phyloP scores from a whole-genome alignment of 306 rosid genomes.

The Nissolia schottii region DNA sequence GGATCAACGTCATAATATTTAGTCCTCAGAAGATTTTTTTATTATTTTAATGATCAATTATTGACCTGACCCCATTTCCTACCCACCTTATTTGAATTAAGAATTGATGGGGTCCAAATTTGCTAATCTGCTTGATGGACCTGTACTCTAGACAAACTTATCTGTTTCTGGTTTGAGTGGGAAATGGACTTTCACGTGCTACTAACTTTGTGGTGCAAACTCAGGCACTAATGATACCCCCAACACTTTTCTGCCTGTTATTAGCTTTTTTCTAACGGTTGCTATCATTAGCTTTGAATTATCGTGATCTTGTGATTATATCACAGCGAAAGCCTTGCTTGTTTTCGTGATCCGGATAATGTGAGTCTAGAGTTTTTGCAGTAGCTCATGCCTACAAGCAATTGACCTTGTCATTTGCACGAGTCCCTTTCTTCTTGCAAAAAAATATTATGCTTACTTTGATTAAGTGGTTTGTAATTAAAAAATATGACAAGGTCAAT shows the following conservation, averaged over 20 bases:
- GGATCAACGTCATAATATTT: background rate
- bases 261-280: background rate
- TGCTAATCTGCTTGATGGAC: background rate
- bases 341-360: background rate
- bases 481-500: background rate
- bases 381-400: background rate
- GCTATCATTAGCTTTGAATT: background rate
- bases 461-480: background rate
- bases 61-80: background rate
- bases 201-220: slow-evolving; percentile 10
- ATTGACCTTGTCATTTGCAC: background rate
- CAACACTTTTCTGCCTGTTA: background rate
- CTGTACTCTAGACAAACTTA: background rate
- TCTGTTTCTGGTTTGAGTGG: slow-evolving; percentile 13
- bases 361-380: background rate
- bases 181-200: background rate
- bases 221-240: background rate
- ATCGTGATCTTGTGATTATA: background rate
- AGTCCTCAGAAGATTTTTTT: background rate
- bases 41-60: background rate
- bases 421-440: background rate
- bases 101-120: slow-evolving; percentile 1
- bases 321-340: background rate
- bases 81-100: background rate
- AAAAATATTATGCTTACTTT: background rate